These are phyloP conservation scores for Colletotrichum incanum DNA, from an alignment of 2,329 filamentous ascomycete genomes.

Conservation along the genomic window DNA sequence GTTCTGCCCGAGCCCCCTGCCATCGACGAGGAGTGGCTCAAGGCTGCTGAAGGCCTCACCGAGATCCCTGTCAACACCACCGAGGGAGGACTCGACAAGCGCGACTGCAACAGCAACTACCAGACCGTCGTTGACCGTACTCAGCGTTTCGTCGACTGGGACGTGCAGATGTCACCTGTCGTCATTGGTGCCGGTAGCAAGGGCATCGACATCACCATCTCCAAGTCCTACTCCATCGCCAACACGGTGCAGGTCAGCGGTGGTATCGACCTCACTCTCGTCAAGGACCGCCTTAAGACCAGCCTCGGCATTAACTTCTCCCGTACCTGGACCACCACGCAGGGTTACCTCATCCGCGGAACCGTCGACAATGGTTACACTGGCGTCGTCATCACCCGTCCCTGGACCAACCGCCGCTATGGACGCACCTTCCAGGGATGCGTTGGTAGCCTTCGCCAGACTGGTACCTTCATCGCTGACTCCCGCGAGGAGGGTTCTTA, in stretches of 20 bases:
- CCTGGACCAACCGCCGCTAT: conserved; percentile 41
- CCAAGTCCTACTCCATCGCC: conserved; percentile 34
- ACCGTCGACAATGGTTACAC: conserved; percentile 33
- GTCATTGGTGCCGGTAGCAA: conserved; percentile 37
- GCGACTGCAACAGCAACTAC: conserved; percentile 35
- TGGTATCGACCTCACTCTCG: conserved; percentile 18
- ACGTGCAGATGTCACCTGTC: conserved; percentile 44
- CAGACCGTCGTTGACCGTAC: conserved; percentile 27
- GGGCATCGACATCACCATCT: conserved; percentile 37
- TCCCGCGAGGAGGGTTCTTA: conserved; percentile 36
- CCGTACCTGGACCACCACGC: conserved; percentile 36
- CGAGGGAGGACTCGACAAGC: conserved; percentile 7
- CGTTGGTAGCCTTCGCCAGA: conserved; percentile 32
- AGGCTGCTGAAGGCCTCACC: not conserved
- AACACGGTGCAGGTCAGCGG: conserved; percentile 24
- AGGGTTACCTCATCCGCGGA: conserved; percentile 38
- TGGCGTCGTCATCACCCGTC: conserved; percentile 37
- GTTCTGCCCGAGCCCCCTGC: conserved; percentile 18
- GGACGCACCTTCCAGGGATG: conserved; percentile 42
- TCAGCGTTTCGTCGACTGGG: conserved; percentile 42
- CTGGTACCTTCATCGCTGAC: conserved; percentile 42
- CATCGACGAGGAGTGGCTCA: conserved; percentile 28
- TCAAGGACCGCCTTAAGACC: conserved; percentile 31
- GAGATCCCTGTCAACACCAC: conserved; percentile 8
- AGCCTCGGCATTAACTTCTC: conserved; percentile 32